Base-by-base conservation (phyloP, 495 filamentous ascomycete genomes). In the Podospora anserina region DNA sequence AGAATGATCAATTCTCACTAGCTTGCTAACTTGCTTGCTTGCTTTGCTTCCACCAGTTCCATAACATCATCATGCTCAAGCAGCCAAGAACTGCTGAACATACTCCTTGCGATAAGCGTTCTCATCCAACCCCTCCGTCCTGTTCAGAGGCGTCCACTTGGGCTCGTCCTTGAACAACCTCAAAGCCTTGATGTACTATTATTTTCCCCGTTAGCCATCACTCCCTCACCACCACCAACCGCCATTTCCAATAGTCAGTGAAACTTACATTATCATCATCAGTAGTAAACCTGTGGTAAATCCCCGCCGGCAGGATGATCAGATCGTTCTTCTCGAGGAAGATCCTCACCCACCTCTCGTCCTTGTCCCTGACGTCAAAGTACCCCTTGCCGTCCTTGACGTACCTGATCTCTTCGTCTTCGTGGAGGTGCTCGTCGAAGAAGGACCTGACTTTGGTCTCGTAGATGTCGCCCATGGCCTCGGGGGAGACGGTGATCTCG, bases 401-500 rank as follows among this genome's bases (percentile, higher is more conserved):
- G 75, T 97, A 99, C n/a, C 95, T 86, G 68, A 99, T 99, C 87
- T 99, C 95, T 83, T 99, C 95, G 75, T 98, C 96, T 82, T 99
- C 95, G 72, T 99, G 95, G 72, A 98, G 80, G 79, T 99, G 95
- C 84, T 99, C 95, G 58, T 90, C 77, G 82, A 98, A 98, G 83
- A 99, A 99, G 68, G 77, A 87, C 81, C 91, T 92, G 68, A 99
- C 91, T 76, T 98, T 97, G 68, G 88, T 86, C 81, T 99, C 95
- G 80, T 94, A 94, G 32, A 86, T 79, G 56, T 85, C 89, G 64
- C 94, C 94, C 92, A 98, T 93, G 66, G 87, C 90, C 69, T 86
- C 85, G 0, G 93, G 94, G 23, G 92, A 94, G n/a, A 98, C 90
- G 69, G 84, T 89, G 75, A 97, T 90, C 79, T 94, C 88, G 79